phyloP scores from a whole-genome alignment of 495 filamentous ascomycete species.

The Aspergillus coremiiformis region DNA sequence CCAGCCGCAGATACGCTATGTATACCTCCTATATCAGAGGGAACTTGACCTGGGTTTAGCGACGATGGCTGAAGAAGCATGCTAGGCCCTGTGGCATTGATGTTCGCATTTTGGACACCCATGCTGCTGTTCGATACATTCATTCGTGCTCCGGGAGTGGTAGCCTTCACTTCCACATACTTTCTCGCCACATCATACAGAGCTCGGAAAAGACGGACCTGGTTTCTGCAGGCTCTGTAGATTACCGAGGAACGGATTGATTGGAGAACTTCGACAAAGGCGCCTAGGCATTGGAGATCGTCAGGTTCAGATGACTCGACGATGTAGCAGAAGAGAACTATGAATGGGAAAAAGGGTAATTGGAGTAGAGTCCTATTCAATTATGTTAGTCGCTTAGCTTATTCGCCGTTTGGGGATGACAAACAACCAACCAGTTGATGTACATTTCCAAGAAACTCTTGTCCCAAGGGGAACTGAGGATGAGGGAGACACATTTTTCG shows the following conservation, averaged over 20 bases:
- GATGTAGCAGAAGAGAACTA: slow-evolving; percentile 17
- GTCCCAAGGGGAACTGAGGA: slow-evolving; percentile 1
- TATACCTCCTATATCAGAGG: background rate
- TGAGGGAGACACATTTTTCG: slow-evolving; percentile 6
- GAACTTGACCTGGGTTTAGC: background rate
- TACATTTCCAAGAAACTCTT: slow-evolving; percentile 6
- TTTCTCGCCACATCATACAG: slow-evolving; percentile 11
- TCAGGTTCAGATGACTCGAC: slow-evolving; percentile 10
- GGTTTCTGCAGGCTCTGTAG: slow-evolving; percentile 1
- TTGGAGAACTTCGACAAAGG: slow-evolving; percentile 10
- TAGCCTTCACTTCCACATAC: slow-evolving; percentile 11
- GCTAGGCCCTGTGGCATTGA: background rate
- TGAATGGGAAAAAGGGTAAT: slow-evolving; percentile 15
- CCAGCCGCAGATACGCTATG: background rate
- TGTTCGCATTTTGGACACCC: background rate
- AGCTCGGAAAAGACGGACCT: slow-evolving; percentile 9
- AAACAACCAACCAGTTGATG: slow-evolving; percentile 7
- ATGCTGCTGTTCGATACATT: background rate
- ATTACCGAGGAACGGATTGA: background rate
- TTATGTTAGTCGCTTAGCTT: background rate
- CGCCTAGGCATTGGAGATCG: slow-evolving; percentile 9
- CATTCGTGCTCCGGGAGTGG: background rate
- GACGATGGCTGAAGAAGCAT: background rate
- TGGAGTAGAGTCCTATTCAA: slow-evolving; percentile 10
- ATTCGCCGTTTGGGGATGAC: background rate